Evolutionary conservation across 257 asterid genomes (phyloP), one percentile per base, ranked within the genome.

Genomic region (Scutellaria galericulata): DNA sequence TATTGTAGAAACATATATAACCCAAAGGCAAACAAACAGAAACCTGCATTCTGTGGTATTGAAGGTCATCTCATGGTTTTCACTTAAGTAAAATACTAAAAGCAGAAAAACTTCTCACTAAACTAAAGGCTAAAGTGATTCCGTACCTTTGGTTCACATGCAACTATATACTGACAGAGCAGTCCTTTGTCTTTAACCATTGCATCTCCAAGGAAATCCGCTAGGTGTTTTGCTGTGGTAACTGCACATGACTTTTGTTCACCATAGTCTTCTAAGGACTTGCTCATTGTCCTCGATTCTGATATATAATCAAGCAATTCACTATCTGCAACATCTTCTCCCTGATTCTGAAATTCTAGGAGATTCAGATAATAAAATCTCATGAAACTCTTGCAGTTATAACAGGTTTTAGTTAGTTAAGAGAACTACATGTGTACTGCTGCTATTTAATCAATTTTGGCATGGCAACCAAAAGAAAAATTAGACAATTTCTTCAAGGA

Each of bases 251-350:
- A 94, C 86, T 91, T 94, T 59, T 94, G 99, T 77, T 76, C 92
- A 63, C 99, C 99, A 79, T 94, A 94, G 51, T 94, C 99, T 53
- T 91, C 93, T 64, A 94, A 84, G 51, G 99, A 94, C 86, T 91
- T 94, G 89, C 99, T 94, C 99, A 94, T 94, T 66, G 97, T 94
- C 86, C 99, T 94, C 53, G 99, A 94, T 86, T 94, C 99, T 46
- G 99, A 94, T 78, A 94, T 94, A 80, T 88, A 94, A 74, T 87
- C 91, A 59, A 94, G 97, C 77, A 94, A 83, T 82, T 94, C 99
- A 75, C 95, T 88, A 72, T 94, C 98, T n/a, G 96, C 96, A 75
- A 94, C 76, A 72, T 94, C 99, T 81, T 84, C 86, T 45, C 99
- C 99, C 85, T 88, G 95, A 81, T 80, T 94, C 99, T 94, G 93